Conservation (phyloP, 2,329 filamentous ascomycete genomes). For the Aurifilum marmelostoma region DNA sequence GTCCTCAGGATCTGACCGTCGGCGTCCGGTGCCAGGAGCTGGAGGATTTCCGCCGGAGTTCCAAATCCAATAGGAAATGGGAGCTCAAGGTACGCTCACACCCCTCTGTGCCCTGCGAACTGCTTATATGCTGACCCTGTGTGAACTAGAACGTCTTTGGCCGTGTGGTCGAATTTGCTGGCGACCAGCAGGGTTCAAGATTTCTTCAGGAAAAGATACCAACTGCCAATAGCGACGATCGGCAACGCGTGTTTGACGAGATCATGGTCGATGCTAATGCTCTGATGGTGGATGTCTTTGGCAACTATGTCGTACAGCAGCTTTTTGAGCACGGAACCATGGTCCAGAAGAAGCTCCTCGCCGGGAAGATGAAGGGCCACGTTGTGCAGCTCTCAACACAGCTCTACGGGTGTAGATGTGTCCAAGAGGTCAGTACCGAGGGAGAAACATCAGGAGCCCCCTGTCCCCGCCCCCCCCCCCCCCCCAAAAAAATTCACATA, state of each 20-base stretch:
- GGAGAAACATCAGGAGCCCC: not conserved
- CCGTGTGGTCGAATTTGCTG: slow-evolving; percentile 90
- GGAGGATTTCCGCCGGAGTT: slow-evolving; percentile 77
- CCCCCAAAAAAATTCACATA: too few relatives aligned
- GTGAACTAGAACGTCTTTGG: slow-evolving; percentile 74
- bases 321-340: slow-evolving; percentile 96
- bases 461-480: too few relatives aligned
- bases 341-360: slow-evolving; percentile 85
- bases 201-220: slow-evolving; percentile 95
- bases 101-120: not conserved
- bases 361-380: slow-evolving; percentile 84
- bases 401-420: slow-evolving; percentile 92
- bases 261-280: slow-evolving; percentile 83
- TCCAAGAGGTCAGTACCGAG: slow-evolving; percentile 75
- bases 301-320: slow-evolving; percentile 98
- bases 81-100: slow-evolving; percentile 70
- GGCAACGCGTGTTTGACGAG: slow-evolving; percentile 86
- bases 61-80: slow-evolving; percentile 72
- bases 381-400: slow-evolving; percentile 79
- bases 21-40: slow-evolving; percentile 72
- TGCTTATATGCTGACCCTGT: slow-evolving; percentile 27
- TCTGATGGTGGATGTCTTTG: slow-evolving; percentile 95
- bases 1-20: slow-evolving; percentile 55
- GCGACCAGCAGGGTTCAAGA: slow-evolving; percentile 92
- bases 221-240: slow-evolving; percentile 92